Evolutionary conservation across 2,329 filamentous ascomycete species (phyloP).

Genomic region (Cytospora chrysosperma): DNA sequence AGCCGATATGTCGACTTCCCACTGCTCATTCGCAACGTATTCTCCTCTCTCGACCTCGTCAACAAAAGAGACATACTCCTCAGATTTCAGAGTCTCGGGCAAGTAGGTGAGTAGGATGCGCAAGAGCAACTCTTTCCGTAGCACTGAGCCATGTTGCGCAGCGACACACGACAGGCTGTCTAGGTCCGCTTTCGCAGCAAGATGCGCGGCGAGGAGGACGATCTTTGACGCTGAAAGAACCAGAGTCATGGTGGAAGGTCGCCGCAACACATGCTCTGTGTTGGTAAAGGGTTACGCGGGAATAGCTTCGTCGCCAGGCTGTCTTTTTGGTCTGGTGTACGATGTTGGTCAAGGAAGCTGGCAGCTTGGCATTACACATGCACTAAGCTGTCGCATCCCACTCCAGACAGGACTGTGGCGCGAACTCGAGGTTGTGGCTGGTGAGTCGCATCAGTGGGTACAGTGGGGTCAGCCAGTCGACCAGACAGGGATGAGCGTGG

Average conservation of each 20-base stretch:
- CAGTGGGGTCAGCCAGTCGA: conserved; percentile 5
- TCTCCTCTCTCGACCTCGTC: conserved; percentile 53
- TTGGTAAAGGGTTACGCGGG: background rate
- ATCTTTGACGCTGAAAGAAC: conserved; percentile 65
- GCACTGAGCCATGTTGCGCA: conserved; percentile 52
- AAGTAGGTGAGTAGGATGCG: conserved; percentile 75
- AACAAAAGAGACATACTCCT: conserved; percentile 61
- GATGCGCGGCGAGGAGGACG: conserved; percentile 70
- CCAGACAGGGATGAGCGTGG: conserved; percentile 4
- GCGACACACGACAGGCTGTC: conserved; percentile 60
- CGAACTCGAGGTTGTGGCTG: background rate
- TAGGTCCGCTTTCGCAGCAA: conserved; percentile 66
- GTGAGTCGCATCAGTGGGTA: background rate
- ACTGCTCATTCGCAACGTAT: conserved; percentile 40
- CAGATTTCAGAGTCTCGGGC: conserved; percentile 67
- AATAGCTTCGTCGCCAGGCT: conserved; percentile 1
- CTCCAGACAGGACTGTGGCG: conserved; percentile 8
- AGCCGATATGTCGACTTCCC: conserved; percentile 53
- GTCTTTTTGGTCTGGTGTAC: background rate
- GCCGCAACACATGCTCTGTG: conserved; percentile 23
- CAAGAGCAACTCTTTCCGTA: conserved; percentile 65
- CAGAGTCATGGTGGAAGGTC: conserved; percentile 37
- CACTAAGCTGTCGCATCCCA: conserved; percentile 7
- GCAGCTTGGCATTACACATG: conserved; percentile 1
- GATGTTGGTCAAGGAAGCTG: conserved; percentile 1